Conservation (phyloP, 257 asterid species). For the Penstemon barbatus region DNA sequence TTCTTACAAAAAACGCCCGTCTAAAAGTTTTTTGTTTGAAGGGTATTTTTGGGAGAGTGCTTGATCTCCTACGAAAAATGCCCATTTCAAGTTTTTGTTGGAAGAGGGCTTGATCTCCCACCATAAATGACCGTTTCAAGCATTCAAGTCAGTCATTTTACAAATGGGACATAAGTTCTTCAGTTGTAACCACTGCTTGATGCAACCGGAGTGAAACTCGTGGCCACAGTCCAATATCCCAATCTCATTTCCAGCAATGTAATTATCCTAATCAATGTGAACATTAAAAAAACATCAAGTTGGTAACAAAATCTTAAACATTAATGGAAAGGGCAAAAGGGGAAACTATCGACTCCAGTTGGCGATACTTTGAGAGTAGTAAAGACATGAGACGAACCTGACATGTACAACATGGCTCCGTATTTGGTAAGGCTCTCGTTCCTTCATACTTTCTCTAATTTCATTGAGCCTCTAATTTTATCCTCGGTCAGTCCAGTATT, state of each 20-base stretch:
- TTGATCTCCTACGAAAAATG: not conserved
- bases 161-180: too few species aligned
- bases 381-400: conserved; percentile 49
- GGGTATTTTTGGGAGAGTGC: not conserved
- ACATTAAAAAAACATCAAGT: too few species aligned
- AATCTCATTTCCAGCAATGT: not conserved
- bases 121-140: too few species aligned
- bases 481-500: conserved; percentile 76
- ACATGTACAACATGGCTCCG: conserved; percentile 86
- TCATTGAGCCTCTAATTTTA: conserved; percentile 44
- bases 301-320: too few species aligned
- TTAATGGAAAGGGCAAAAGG: not conserved
- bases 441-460: conserved; percentile 46
- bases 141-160: too few species aligned
- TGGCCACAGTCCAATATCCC: not conserved
- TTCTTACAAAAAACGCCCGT: too few species aligned
- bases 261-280: not conserved
- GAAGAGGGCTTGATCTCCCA: too few species aligned
- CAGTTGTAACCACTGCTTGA: too few species aligned
- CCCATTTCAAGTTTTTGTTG: too few species aligned
- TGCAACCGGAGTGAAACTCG: too few species aligned
- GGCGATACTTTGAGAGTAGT: not conserved
- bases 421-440: conserved; percentile 30
- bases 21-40: too few species aligned
- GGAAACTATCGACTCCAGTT: not conserved